Evolutionary conservation across 202 grass and related monocot species (phyloP), one percentile per base, ranked within the genome.

Genomic region (Schoenoplectus tabernaemontani): DNA sequence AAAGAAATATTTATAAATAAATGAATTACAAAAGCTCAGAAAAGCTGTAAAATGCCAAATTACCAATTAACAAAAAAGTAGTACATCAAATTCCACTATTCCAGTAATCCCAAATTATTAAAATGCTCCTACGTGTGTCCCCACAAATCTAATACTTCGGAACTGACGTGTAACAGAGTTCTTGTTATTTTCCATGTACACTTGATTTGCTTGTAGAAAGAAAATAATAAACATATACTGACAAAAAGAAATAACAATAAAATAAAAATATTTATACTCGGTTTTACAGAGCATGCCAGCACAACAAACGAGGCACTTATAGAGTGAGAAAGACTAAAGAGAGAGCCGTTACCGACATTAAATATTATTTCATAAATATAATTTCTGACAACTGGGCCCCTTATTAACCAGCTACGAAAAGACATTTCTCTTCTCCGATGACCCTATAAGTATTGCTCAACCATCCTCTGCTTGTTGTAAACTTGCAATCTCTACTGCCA

Each of bases 311-410:
- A 79, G 22, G 13, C 42, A 19, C 38, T 1, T 79, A 42, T 6
- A 1, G 19, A 60, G 17, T 56, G 53, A 28, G 33, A 63, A 46
- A 24, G 7, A n/a, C n/a, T n/a, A 43, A 1, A 28, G 19, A 65
- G 4, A 63, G 17, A 59, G 78, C 57, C 78, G 78, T 80, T 80
- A 41, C 59, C 78, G 78, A 80, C 78, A 4, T 37, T 48, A 63
- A 63, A 58, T 54, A 56, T 22, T 13, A 24, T 46, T 4, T 12
- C 10, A 47, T 28, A 28, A 70, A 16, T 17, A 72, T 20, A 57
- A 1, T 4, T 9, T 62, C 20, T 79, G 77, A 79, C 38, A 62
- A 62, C 2, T 43, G 15, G 57, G 77, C 1, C 77, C 57, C 12
- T 44, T 19, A 13, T 13, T 1, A 13, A 46, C 7, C 43, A 9